Conservation (phyloP, 495 filamentous ascomycete species). For the Neurospora terricola region DNA sequence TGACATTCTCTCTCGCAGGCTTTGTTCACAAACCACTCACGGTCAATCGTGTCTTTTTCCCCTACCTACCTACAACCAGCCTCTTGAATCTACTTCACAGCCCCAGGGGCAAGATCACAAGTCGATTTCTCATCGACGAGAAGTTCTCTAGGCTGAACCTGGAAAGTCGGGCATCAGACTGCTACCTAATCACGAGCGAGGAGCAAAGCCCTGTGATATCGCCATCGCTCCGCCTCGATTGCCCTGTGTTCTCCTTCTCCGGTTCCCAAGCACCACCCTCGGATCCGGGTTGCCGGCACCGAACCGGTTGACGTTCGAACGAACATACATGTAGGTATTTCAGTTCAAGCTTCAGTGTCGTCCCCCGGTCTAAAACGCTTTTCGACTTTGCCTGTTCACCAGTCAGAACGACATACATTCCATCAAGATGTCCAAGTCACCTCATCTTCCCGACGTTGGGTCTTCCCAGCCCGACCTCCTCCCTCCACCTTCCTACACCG, state of each 20-base stretch:
- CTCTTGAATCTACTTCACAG: neutral
- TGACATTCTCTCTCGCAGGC: neutral
- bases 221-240: neutral
- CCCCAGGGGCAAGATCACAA: neutral
- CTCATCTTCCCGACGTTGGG: neutral
- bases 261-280: neutral
- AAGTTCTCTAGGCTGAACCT: neutral
- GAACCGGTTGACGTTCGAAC: neutral
- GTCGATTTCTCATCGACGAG: neutral
- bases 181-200: neutral
- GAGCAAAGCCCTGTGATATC: neutral
- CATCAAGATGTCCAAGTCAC: neutral
- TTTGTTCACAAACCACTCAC: neutral
- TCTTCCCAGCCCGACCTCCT: neutral
- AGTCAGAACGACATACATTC: neutral
- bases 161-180: neutral
- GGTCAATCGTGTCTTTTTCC: neutral
- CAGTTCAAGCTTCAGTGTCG: neutral
- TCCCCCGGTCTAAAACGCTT: neutral
- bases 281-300: neutral
- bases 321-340: neutral
- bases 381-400: neutral
- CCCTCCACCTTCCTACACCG: slow-evolving; percentile 29
- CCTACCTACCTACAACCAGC: neutral
- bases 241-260: neutral